Evolutionary conservation across 2,329 filamentous ascomycete species (phyloP), one percentile per base, ranked within the genome.

Genomic region (Xylaria hypoxylon): DNA sequence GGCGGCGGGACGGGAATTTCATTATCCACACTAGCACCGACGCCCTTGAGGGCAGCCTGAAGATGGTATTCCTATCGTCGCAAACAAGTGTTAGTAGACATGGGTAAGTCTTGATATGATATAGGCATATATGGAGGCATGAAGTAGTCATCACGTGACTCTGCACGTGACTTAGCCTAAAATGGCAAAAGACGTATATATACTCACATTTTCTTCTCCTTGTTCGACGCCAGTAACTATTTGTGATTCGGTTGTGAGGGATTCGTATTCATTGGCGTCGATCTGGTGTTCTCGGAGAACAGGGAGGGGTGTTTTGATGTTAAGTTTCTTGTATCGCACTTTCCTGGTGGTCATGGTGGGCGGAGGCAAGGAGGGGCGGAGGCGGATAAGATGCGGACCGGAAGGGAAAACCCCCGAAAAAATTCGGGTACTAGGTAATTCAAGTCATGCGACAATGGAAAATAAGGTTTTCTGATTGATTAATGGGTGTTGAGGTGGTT

Each of bases 191-290:
- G 73, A 75, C 72, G 70, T 72, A 71, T 48, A 74, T 73, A 77
- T 74, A 92, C 94, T 89, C 82, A 97, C 96, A 84, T 95, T 95
- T 88, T 98, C 94, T 83, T 99, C 96, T 71, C 90, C 92, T 79
- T 97, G 94, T 82, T 99, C 96, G 75, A 99, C 96, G 81, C 96
- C 96, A 72, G 94, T 97, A 78, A 96, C 94, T 78, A 97, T 93
- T 90, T 93, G 82, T 86, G 89, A 84, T 88, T 92, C 87, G 79
- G 91, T 91, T 74, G 91, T 92, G 78, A 95, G 90, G 75, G 92
- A 88, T 82, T 97, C 93, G 80, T 97, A 97, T 81, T 94, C 89
- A 76, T 86, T 87, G 77, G 91, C 86, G 78, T 97, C 94, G 81
- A 98, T 91, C 78, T 98, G 92, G 80, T 93, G 87, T 83, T 98